A percentile compares a stretch with the other conserved stretches of the same genome.
Evolutionary conservation across 768 basidiomycete genomes (phyloP).

Genomic region (Lactifluus echinatus): DNA sequence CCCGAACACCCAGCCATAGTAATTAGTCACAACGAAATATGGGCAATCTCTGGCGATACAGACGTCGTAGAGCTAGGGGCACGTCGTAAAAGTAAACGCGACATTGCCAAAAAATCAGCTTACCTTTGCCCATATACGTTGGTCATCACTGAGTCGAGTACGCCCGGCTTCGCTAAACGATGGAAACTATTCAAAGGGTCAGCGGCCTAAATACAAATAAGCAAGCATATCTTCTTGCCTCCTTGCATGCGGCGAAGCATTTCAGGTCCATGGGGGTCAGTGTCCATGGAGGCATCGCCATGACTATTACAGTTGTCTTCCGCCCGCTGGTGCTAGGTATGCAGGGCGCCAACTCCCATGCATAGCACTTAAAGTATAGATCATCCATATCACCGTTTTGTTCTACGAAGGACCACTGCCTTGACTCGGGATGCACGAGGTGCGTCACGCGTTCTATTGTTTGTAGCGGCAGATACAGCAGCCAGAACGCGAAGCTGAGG

Average conservation of each 20-base stretch:
- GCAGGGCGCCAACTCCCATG: slow-evolving; percentile 9
- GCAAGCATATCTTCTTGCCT: background rate
- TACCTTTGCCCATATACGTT: slow-evolving; percentile 20
- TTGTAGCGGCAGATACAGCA: slow-evolving; percentile 13
- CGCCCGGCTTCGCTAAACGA: background rate
- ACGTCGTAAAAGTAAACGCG: background rate
- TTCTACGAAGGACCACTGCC: slow-evolving; percentile 7
- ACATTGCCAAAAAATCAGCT: background rate
- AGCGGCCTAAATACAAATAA: background rate
- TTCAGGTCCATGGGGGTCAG: slow-evolving; percentile 11
- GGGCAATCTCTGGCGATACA: slow-evolving; percentile 19
- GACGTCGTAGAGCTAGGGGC: slow-evolving; percentile 19
- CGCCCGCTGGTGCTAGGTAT: background rate
- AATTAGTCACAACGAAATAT: slow-evolving; percentile 23
- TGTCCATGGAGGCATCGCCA: slow-evolving; percentile 20
- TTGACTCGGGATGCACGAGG: slow-evolving; percentile 12
- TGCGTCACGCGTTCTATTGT: slow-evolving; percentile 14
- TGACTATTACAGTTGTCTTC: slow-evolving; percentile 10
- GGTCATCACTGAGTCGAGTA: slow-evolving; percentile 1
- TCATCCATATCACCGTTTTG: slow-evolving; percentile 16
- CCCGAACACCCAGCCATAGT: slow-evolving; percentile 23
- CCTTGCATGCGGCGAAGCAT: slow-evolving; percentile 14
- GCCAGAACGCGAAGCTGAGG: slow-evolving; percentile 13
- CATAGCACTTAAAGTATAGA: slow-evolving; percentile 3
- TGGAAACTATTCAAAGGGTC: slow-evolving; percentile 11